phyloP scores from a whole-genome alignment of 2,329 filamentous ascomycete species.

The Pseudogymnoascus sp. region DNA sequence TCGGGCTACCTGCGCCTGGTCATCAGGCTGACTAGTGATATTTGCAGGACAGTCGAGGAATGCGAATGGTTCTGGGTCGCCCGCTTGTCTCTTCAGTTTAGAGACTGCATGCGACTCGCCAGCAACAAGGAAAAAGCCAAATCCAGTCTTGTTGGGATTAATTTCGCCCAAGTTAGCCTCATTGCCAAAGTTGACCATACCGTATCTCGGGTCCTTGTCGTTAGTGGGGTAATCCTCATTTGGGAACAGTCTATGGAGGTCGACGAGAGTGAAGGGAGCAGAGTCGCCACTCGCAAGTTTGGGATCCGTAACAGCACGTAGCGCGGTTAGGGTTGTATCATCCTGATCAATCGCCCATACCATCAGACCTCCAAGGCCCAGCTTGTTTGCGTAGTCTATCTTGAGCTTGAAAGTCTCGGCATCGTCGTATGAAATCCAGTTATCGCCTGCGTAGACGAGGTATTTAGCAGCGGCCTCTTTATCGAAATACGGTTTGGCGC shows the following conservation, averaged over 20 bases:
- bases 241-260: background rate
- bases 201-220: background rate
- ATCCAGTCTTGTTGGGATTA: background rate
- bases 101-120: background rate
- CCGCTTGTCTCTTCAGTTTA: background rate
- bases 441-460: constrained; percentile 20
- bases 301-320: background rate
- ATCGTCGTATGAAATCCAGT: constrained; percentile 30
- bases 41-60: background rate
- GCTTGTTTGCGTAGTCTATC: constrained; percentile 20
- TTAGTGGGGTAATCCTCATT: background rate
- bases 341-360: constrained; percentile 22
- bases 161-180: background rate
- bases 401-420: constrained; percentile 24
- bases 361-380: constrained; percentile 26
- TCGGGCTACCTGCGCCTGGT: background rate
- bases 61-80: background rate
- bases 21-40: background rate
- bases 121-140: background rate
- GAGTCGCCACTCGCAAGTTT: background rate
- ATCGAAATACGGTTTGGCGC: constrained; percentile 12
- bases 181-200: background rate
- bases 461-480: constrained; percentile 19
- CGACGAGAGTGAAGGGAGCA: background rate
- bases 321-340: background rate